Evolutionary conservation across 176 grass and related monocot genomes (phyloP), one percentile per base, ranked within the genome.

Genomic region (Carex myosuroides): DNA sequence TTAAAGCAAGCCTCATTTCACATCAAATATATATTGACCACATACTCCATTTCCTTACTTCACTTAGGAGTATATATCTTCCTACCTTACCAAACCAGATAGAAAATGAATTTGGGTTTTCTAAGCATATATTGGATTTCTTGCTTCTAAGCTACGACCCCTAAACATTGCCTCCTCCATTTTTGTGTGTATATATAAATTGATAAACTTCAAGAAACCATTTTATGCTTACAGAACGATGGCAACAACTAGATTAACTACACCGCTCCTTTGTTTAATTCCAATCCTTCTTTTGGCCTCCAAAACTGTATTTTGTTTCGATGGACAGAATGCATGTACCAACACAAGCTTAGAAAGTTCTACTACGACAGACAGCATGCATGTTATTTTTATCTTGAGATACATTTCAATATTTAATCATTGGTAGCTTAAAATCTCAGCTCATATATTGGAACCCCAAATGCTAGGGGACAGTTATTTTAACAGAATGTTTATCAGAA

Each of bases 131-230:
- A 29, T 82, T 73, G 37, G 18, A 81, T 46, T 46, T 83, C 78
- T 87, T 87, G 13, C 79, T 87, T 87, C 14, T 17, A 87, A 82
- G 66, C 60, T 16, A 87, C 56, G 86, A 57, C 5, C 79, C 60
- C 30, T 53, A 77, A 50, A 37, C 62, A 41, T 70, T 12, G 48
- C 39, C 64, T 81, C 74, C 60, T 22, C 29, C 14, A 66, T 64
- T 18, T 41, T 6, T 64, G 30, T 62, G 18, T 70, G 53, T 33
- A n/a, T 84, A 73, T 66, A 80, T 74, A 12, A 50, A 82, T 83
- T 60, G 6, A 32, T 55, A 4, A 30, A 71, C 14, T 71, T 2
- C 30, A 52, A 29, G n/a, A 75, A 13, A 75, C 26, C 21, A 29
- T 8, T 75, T 13, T 12, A 75, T 29, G 42, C 42, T 80, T 42